phyloP scores from a whole-genome alignment of 202 grass and related monocot species.

The Tripidium arundinaceum region DNA sequence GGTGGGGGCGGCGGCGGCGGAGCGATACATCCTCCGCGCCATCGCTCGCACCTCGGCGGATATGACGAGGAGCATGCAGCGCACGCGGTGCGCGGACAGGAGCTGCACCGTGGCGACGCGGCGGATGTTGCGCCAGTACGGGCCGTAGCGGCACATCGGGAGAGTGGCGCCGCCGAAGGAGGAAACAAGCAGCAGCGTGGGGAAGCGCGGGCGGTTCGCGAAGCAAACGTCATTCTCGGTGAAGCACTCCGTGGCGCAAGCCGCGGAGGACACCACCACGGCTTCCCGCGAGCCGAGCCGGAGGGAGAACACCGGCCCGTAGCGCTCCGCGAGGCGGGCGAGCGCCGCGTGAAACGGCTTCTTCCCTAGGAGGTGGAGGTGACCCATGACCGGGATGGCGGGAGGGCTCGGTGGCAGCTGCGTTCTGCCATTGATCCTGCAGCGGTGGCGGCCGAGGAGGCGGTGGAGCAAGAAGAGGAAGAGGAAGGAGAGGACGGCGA shows the following conservation, averaged over 20 bases:
- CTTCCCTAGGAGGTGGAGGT: slow-evolving; percentile 48
- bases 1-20: neutral
- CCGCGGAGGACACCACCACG: no score
- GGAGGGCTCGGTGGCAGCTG: slow-evolving; percentile 36
- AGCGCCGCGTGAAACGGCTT: slow-evolving; percentile 35
- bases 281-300: no score
- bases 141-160: no score
- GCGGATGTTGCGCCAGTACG: no score
- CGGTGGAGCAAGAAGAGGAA: neutral
- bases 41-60: no score
- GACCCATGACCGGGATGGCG: slow-evolving; percentile 35
- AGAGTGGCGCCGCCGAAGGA: neutral
- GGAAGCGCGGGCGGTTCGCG: no score
- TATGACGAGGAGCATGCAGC: no score
- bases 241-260: no score
- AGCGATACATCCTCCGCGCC: no score
- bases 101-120: no score
- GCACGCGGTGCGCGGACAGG: no score
- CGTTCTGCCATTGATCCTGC: neutral
- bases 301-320: neutral
- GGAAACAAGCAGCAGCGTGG: neutral
- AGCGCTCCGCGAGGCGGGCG: neutral
- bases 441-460: neutral
- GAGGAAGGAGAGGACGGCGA: neutral
- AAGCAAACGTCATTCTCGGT: no score